Conservation (phyloP, 306 rosid species). For the Prinsepia uniflora region DNA sequence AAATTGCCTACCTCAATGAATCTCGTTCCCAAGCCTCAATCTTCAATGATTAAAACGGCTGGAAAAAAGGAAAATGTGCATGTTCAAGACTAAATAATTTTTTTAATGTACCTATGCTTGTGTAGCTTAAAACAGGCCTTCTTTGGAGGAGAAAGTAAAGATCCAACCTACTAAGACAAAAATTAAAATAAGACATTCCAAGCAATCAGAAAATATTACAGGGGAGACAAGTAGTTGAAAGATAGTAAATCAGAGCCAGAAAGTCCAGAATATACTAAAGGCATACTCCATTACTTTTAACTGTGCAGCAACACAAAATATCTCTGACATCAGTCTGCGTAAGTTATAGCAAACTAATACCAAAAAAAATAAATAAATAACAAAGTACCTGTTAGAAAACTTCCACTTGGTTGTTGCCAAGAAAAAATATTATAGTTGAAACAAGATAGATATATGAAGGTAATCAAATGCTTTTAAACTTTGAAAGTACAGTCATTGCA, state of each 20-base stretch:
- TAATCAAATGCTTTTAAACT: background rate
- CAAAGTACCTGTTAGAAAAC: background rate
- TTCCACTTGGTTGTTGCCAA: background rate
- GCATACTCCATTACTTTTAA: background rate
- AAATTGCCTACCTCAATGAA: background rate
- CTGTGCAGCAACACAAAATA: background rate
- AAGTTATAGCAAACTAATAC: background rate
- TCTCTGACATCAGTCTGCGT: background rate
- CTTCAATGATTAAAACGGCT: background rate
- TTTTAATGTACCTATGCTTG: background rate
- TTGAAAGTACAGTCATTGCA: background rate
- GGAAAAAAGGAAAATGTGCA: background rate
- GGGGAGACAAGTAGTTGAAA: background rate
- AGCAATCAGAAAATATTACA: background rate
- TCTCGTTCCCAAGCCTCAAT: background rate
- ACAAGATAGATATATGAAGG: background rate
- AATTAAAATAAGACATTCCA: background rate
- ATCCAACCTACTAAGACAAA: background rate
- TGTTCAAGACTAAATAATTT: background rate
- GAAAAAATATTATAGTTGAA: background rate
- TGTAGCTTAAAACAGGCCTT: background rate
- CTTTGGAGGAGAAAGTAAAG: background rate
- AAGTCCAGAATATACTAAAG: background rate
- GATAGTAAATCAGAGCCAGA: background rate
- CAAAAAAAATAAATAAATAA: background rate